Evolutionary conservation across 2,329 filamentous ascomycete species (phyloP).

Genomic region (Dothidotthia symphoricarpi): DNA sequence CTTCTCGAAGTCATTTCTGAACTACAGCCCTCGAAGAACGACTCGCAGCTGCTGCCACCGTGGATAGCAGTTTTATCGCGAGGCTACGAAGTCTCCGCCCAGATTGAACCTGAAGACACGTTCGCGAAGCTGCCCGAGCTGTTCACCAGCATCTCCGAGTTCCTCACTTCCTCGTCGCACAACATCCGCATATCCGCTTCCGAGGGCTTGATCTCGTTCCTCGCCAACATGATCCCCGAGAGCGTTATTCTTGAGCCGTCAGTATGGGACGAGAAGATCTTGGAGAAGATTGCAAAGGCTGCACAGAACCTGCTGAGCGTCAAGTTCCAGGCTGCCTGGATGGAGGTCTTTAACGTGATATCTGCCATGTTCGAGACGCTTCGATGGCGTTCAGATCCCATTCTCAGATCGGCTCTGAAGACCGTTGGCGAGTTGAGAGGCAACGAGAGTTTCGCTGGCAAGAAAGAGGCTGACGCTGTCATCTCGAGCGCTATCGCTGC

Average conservation of each 20-base stretch:
- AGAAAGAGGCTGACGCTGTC: constrained; percentile 91
- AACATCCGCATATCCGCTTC: constrained; percentile 94
- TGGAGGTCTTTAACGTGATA: constrained; percentile 88
- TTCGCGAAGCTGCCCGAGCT: constrained; percentile 86
- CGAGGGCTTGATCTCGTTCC: constrained; percentile 89
- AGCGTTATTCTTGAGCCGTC: constrained; percentile 84
- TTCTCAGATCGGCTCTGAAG: constrained; percentile 71
- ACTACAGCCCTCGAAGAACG: constrained; percentile 84
- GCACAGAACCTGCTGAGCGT: constrained; percentile 76
- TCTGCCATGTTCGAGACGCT: constrained; percentile 83
- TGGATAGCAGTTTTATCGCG: constrained; percentile 96
- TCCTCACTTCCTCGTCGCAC: constrained; percentile 81
- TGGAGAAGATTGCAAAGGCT: constrained; percentile 75
- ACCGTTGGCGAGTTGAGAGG: constrained; percentile 82
- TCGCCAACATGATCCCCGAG: constrained; percentile 83
- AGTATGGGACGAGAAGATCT: constrained; percentile 83
- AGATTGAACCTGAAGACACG: constrained; percentile 84
- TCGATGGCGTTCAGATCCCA: constrained; percentile 79
- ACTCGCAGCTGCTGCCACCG: constrained; percentile 88
- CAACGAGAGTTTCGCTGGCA: constrained; percentile 85
- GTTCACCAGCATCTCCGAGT: constrained; percentile 75
- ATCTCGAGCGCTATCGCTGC: constrained; percentile 83
- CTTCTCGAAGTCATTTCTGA: constrained; percentile 90
- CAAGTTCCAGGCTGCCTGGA: constrained; percentile 91
- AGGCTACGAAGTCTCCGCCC: constrained; percentile 89